A percentile compares a stretch with the other conserved stretches of the same genome.
Conservation (phyloP, 2,329 filamentous ascomycete genomes). For the Diplodia intermedia region DNA sequence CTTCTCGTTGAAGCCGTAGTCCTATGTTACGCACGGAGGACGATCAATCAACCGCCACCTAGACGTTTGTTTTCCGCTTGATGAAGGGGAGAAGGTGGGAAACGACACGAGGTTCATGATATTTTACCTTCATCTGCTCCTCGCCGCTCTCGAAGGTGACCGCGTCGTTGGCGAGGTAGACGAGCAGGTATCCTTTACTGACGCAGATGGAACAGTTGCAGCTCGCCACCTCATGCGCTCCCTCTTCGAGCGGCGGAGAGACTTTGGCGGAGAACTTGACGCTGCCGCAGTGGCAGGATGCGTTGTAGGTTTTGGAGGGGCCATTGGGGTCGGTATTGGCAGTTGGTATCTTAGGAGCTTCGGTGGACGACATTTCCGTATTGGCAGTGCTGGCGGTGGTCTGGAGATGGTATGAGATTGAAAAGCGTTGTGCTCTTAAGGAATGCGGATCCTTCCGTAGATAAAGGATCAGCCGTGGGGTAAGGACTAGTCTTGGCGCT, state of each 20-base stretch:
- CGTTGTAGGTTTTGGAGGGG: constrained; percentile 49
- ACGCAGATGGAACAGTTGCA: constrained; percentile 64
- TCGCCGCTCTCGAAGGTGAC: constrained; percentile 37
- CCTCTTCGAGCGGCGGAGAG: constrained; percentile 56
- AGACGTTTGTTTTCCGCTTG: too few species aligned
- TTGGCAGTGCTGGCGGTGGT: neutral
- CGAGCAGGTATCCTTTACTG: constrained; percentile 60
- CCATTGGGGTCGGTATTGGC: neutral
- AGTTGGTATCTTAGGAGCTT: neutral
- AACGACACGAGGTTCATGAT: neutral
- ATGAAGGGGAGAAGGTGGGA: too few species aligned
- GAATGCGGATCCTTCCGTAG: neutral
- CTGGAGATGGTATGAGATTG: neutral
- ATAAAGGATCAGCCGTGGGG: neutral
- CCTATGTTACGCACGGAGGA: constrained; percentile 29
- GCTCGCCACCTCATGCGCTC: constrained; percentile 48
- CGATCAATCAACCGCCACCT: neutral
- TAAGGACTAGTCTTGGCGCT: neutral
- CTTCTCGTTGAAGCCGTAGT: constrained; percentile 41
- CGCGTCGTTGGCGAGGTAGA: constrained; percentile 41
- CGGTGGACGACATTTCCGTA: neutral
- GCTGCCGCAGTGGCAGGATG: constrained; percentile 62
- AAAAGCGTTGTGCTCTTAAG: neutral
- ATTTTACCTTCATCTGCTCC: neutral
- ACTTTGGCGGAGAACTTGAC: constrained; percentile 59